phyloP scores from a whole-genome alignment of 108 stramenopile genomes.

The Nitzschia putrida region DNA sequence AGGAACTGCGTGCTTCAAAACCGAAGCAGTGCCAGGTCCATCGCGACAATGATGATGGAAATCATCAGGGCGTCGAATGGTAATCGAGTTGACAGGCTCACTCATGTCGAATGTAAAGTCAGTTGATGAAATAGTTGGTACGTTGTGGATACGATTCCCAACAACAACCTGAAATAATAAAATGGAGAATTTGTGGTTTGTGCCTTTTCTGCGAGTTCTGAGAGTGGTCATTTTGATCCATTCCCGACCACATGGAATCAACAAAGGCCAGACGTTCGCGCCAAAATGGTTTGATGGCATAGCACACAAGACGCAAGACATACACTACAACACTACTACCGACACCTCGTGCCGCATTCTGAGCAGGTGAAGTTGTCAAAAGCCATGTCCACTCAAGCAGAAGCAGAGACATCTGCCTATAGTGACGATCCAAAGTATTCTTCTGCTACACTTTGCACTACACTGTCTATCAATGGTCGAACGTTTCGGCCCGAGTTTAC shows the following conservation, averaged over 20 bases:
- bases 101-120: no score
- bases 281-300: no score
- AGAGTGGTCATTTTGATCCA: no score
- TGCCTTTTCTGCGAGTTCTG: no score
- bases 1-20: conserved; percentile 67
- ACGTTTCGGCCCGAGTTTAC: conserved; percentile 79
- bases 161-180: background rate
- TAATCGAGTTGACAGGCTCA: conserved; percentile 19
- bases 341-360: no score
- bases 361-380: no score
- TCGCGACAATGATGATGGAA: conserved; percentile 98
- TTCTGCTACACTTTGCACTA: conserved; percentile 43
- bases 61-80: conserved; percentile 61
- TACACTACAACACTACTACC: no score
- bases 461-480: conserved; percentile 13
- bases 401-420: background rate
- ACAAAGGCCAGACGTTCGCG: no score
- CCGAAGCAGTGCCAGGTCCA: conserved; percentile 53
- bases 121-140: background rate
- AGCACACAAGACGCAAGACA: no score
- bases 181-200: no score
- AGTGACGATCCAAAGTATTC: conserved; percentile 46
- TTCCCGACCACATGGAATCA: no score
- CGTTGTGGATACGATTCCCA: background rate
- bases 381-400: no score